These are phyloP conservation scores for Panaeolus cyanescens DNA, from an alignment of 768 basidiomycete genomes.

Conservation along the genomic window DNA sequence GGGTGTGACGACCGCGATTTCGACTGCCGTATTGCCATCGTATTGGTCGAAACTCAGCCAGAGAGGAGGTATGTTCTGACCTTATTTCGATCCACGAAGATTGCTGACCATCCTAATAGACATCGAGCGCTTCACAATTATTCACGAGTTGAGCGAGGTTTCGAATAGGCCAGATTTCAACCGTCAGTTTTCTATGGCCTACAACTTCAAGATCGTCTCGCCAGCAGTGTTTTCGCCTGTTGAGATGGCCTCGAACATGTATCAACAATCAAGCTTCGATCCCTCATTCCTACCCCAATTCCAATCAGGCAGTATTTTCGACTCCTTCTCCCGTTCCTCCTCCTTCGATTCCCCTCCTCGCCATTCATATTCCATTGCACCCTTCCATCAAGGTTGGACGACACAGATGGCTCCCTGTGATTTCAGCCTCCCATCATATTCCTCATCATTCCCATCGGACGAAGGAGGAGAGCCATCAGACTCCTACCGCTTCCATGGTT, in stretches of 20 bases:
- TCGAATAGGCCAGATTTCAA: constrained; percentile 2
- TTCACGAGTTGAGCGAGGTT: constrained; percentile 16
- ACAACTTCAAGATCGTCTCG: constrained; percentile 14
- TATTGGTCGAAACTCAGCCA: constrained; percentile 15
- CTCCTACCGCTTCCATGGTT: not conserved
- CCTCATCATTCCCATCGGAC: not conserved
- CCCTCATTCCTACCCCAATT: not conserved
- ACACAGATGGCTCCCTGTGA: not conserved
- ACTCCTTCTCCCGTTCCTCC: not conserved
- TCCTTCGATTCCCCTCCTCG: not conserved
- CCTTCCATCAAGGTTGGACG: not conserved
- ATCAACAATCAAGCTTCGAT: not conserved
- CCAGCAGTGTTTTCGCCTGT: not conserved
- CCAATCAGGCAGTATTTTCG: not conserved
- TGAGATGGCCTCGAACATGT: not conserved
- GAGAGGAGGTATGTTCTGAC: constrained; percentile 8
- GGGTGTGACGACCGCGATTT: constrained; percentile 4
- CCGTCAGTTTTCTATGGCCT: constrained; percentile 16
- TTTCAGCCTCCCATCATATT: not conserved
- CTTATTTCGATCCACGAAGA: not conserved
- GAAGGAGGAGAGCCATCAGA: not conserved
- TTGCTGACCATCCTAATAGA: constrained; percentile 4
- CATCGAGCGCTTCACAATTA: constrained; percentile 18
- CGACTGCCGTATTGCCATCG: constrained; percentile 8
- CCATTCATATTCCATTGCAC: not conserved